A percentile compares a stretch with the other conserved stretches of the same genome.
Evolutionary conservation across 108 stramenopile genomes (phyloP).

Genomic region (Epithemia pelagica): DNA sequence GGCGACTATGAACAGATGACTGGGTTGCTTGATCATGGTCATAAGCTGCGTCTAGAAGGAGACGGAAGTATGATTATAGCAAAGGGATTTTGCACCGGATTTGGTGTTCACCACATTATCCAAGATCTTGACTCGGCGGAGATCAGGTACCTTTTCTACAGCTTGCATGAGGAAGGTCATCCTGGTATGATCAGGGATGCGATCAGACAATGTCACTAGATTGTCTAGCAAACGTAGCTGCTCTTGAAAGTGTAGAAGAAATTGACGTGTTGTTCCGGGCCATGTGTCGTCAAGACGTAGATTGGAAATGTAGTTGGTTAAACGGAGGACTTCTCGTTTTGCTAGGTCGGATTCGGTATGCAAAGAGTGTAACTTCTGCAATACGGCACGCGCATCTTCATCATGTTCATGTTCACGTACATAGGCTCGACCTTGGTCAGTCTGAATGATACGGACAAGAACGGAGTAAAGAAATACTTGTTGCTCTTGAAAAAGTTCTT

Average conservation of each 20-base stretch:
- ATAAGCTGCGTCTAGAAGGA: no score
- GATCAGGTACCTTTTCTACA: not conserved
- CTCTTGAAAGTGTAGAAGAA: constrained; percentile 14
- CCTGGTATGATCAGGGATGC: not conserved
- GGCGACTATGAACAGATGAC: no score
- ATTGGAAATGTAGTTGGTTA: constrained; percentile 5
- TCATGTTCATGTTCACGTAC: constrained; percentile 2
- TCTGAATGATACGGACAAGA: constrained; percentile 1
- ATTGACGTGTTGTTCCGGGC: constrained; percentile 1
- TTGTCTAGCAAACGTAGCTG: constrained; percentile 5
- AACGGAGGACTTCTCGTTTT: not conserved
- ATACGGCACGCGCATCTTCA: constrained; percentile 15
- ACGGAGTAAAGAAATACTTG: not conserved
- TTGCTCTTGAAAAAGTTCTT: constrained; percentile 8
- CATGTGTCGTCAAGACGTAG: not conserved
- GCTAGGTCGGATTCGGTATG: constrained; percentile 2
- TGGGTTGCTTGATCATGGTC: no score
- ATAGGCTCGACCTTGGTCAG: constrained; percentile 3
- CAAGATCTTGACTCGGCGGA: constrained; percentile 5
- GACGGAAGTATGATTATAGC: no score
- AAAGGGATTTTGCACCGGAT: no score
- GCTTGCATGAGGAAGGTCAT: not conserved
- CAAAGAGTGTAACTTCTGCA: not conserved
- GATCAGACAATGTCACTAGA: not conserved
- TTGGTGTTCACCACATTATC: no score